Base-by-base conservation (phyloP, 1,284 basidiomycete genomes). In the Phenoliferia sp. region DNA sequence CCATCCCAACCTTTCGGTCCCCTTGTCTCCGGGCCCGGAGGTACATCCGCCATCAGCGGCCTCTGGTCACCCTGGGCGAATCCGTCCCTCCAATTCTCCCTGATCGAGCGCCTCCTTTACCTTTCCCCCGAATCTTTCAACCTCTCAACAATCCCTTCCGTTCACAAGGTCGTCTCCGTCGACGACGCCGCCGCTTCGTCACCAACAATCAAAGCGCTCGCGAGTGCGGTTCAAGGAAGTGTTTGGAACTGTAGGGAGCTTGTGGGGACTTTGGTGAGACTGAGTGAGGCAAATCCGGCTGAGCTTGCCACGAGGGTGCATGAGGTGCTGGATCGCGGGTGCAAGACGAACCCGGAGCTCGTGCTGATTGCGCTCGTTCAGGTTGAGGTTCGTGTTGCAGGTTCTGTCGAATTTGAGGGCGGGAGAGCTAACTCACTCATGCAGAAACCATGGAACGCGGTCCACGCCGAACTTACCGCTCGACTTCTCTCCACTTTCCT, bases 201-300 rank as follows among this genome's bases (percentile, higher is more conserved):
- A 17, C 88, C 90, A n/a, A 90, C 90, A 26, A 92, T 93, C 81
- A 89, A 92, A 77, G 85, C 88, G 17, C 82, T 92, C 64, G 88
- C 92, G 22, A 86, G 89, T 55, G 88, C 91, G 72, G 90, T 95
- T 28, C 91, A 95, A 77, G 87, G 86, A 2, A 90, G 91, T 73
- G 88, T 92, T 0, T 98, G 94, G 94, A 98, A 98, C 78, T 92
- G 91, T 15, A 81, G 94, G 22, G 94, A 96, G 73, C 81, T 98
- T 39, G 90, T 96, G 70, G 88, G 93, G 78, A 89, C 94, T n/a
- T 82, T 95, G 3, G 88, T 94, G 10, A 84, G 87, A 60, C 81
- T 89, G 61, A 87, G 87, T 2, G 87, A 87, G 66, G 87, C 87
- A 2, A 88, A 92, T 52, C 54, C 22, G 3, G 62, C 19, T 5